Percentiles rank a stretch among this genome's conserved stretches.
Conservation (phyloP, 495 filamentous ascomycete genomes). For the Poronia punctata region DNA sequence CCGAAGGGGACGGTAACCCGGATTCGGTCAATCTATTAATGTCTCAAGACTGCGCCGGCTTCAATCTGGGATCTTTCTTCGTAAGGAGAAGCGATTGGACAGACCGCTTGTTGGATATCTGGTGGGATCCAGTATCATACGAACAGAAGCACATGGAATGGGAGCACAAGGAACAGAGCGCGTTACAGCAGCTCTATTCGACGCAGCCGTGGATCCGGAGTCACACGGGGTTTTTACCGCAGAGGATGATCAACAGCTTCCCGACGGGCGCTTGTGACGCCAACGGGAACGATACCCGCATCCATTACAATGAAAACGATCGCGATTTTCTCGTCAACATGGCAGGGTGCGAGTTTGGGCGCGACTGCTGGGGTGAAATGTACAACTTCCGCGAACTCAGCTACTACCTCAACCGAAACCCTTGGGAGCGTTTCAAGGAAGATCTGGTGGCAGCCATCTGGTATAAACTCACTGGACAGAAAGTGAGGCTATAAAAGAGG, state of each 20-base stretch:
- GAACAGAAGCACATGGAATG: conserved; percentile 99
- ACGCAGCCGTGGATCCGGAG: conserved; percentile 90
- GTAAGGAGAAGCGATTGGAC: conserved; percentile 78
- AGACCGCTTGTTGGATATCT: conserved; percentile 86
- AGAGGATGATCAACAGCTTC: conserved; percentile 91
- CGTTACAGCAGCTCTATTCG: conserved; percentile 84
- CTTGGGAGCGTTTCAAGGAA: conserved; percentile 67
- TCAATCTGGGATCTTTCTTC: conserved; percentile 97
- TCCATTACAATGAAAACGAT: conserved; percentile 82
- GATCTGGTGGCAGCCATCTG: conserved; percentile 45
- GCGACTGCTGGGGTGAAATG: conserved; percentile 98
- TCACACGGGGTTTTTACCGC: conserved; percentile 81
- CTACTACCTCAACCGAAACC: conserved; percentile 73
- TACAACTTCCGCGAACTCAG: conserved; percentile 85
- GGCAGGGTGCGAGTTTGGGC: conserved; percentile 93
- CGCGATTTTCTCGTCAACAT: conserved; percentile 97
- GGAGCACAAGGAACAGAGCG: conserved; percentile 98
- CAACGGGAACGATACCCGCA: conserved; percentile 59
- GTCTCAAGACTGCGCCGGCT: conserved; percentile 90
- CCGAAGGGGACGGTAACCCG: conserved; percentile 64
- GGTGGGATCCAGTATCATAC: conserved; percentile 98
- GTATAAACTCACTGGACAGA: conserved; percentile 49
- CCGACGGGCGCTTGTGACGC: conserved; percentile 80
- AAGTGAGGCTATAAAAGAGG: conserved; percentile 38
- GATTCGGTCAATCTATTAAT: conserved; percentile 80